Conservation (phyloP, 441 rosid species). For the Adansonia grandidieri region DNA sequence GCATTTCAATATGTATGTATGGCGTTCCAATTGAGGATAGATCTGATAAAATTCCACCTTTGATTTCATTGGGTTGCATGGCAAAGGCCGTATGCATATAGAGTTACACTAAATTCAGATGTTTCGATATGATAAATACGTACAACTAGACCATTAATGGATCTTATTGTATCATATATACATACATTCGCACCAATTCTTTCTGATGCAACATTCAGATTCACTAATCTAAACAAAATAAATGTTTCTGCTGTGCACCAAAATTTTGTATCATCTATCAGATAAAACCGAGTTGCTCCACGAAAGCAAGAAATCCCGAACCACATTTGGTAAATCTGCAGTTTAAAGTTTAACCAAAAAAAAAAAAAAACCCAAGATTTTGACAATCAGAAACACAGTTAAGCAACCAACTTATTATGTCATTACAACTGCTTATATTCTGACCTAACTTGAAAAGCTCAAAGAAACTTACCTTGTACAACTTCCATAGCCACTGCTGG, state of each 20-base stretch:
- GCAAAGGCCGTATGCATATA: no score
- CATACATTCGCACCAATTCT: neutral
- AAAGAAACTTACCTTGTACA: slow-evolving; percentile 57
- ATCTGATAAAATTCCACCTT: no score
- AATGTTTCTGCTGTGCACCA: neutral
- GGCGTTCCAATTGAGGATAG: no score
- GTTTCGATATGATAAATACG: no score
- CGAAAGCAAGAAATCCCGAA: slow-evolving; percentile 72
- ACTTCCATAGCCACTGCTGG: slow-evolving; percentile 75
- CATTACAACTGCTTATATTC: neutral
- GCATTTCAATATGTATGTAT: no score
- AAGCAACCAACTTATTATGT: neutral
- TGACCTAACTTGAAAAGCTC: neutral
- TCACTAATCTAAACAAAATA: neutral
- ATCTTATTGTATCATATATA: neutral
- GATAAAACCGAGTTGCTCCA: slow-evolving; percentile 80
- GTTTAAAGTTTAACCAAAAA: slow-evolving; percentile 16
- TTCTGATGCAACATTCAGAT: slow-evolving; percentile 2
- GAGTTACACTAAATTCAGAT: no score
- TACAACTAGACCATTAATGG: no score
- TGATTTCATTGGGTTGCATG: no score
- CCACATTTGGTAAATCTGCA: slow-evolving; percentile 74
- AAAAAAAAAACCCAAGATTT: neutral
- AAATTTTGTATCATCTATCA: slow-evolving; percentile 46
- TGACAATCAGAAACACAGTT: slow-evolving; percentile 16